Base-by-base conservation (phyloP, 306 rosid species). In the Glycine soja region DNA sequence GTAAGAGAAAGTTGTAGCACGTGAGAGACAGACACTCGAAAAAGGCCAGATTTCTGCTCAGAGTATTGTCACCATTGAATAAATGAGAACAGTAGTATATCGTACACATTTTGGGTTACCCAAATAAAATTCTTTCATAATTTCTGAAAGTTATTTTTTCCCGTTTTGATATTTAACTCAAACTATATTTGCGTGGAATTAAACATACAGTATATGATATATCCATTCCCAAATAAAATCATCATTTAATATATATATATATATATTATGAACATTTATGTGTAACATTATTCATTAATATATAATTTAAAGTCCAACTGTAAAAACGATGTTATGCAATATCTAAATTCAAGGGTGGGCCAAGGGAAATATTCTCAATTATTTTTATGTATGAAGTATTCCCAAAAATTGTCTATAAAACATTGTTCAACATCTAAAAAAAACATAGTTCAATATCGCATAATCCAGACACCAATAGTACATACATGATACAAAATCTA, bases 1-100 rank as follows among this genome's bases (percentile, higher is more conserved):
- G 69, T 19, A 66, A 78, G 86, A 78, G 46, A 83, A 83, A 83
- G 83, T 83, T 78, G 18, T 14, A 19, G 76, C 86, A 83, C 86
- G 86, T 83, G 83, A 78, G 80, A 72, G 80, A 83, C 80, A 65
- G 74, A 43, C 75, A 65, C 74, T 40, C 77, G 3, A 16, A 71
- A 58, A 30, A 15, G 19, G 46, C 76, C 76, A 68, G 3, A 68
- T 78, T 78, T 64, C 42, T 78, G 8, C 36, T 66, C 75, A 77
- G 42, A 67, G 68, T 46, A 76, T 30, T 8, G 72, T 76, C 80
- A 63, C 80, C 14, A 30, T 51, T 48, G 8, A 51, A 51, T 50
- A 24, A 30, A 51, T 13, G 43, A 48, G 0, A 48, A 6, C 75
- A 70, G 6, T 70, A 7, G 1, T 47, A 10, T 48, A 2, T 46